Conservation (phyloP, 225 moss, liverwort and hornwort genomes). For the Sphagnum contortum region DNA sequence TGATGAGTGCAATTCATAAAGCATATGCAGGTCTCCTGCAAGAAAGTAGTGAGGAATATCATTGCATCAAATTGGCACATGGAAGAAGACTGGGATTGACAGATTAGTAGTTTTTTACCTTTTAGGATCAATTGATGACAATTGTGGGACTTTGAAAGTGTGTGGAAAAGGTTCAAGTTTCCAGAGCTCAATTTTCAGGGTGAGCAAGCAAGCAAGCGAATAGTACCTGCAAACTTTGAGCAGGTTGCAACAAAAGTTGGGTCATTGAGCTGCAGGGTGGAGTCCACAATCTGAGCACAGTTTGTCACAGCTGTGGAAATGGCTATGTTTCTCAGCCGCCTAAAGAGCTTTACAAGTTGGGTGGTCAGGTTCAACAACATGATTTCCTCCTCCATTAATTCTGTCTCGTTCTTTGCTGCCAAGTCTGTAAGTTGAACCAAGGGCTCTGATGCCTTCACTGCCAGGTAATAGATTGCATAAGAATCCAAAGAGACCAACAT, state of each 20-base stretch:
- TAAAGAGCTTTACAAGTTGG: slow-evolving; percentile 75
- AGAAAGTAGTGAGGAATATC: too few species aligned
- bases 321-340: slow-evolving; percentile 69
- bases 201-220: slow-evolving; percentile 71
- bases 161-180: too few species aligned
- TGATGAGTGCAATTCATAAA: too few species aligned
- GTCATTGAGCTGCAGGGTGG: slow-evolving; percentile 50
- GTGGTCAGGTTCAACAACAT: slow-evolving; percentile 70
- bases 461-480: slow-evolving; percentile 71
- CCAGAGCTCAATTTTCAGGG: slow-evolving; percentile 5
- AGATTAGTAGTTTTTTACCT: too few species aligned
- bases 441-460: slow-evolving; percentile 80
- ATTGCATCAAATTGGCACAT: too few species aligned
- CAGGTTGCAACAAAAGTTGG: slow-evolving; percentile 53
- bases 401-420: slow-evolving; percentile 60
- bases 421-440: slow-evolving; percentile 65
- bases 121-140: too few species aligned
- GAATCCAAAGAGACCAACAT: slow-evolving; percentile 80
- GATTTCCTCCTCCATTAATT: slow-evolving; percentile 92
- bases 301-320: slow-evolving; percentile 68
- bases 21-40: too few species aligned
- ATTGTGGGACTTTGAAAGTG: too few species aligned
- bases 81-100: too few species aligned
- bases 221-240: slow-evolving; percentile 37
- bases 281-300: slow-evolving; percentile 49